A percentile compares a stretch with the other conserved stretches of the same genome.
Conservation (phyloP, 1,139 yeast genomes). For the Geotrichum aggregatum region DNA sequence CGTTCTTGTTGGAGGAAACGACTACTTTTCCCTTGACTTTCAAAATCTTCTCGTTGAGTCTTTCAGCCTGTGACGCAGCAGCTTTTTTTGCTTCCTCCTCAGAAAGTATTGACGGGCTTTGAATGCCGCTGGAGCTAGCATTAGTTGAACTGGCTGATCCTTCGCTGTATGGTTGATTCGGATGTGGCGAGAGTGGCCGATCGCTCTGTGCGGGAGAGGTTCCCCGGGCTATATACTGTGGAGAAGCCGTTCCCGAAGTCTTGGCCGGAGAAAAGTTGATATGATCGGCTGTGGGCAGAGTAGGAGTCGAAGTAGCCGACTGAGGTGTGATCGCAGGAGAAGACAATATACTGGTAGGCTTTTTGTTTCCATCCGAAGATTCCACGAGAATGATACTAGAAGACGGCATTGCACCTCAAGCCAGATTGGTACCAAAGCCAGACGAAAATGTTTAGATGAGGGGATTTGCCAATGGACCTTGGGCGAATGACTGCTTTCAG, state of each 20-base stretch:
- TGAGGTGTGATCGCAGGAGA: slow-evolving; percentile 5
- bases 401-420: slow-evolving; percentile 3
- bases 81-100: slow-evolving; percentile 21
- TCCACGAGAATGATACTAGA: slow-evolving; percentile 3
- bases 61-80: slow-evolving; percentile 20
- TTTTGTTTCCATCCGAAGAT: background rate
- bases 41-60: slow-evolving; percentile 19
- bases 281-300: slow-evolving; percentile 5
- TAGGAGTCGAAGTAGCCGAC: background rate
- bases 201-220: background rate
- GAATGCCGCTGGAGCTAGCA: background rate
- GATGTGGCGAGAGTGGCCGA: background rate
- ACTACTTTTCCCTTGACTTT: slow-evolving; percentile 22
- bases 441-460: background rate
- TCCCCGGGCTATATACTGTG: background rate
- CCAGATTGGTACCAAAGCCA: background rate
- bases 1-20: slow-evolving; percentile 14
- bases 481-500: too few species aligned
- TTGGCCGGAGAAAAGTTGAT: background rate
- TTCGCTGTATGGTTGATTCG: background rate
- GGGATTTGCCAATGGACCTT: too few species aligned
- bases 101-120: background rate
- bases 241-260: background rate
- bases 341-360: slow-evolving; percentile 9
- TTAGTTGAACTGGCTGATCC: background rate